Base-by-base conservation (phyloP, 1,284 basidiomycete species). In the Cutaneotrichosporon sp. region DNA sequence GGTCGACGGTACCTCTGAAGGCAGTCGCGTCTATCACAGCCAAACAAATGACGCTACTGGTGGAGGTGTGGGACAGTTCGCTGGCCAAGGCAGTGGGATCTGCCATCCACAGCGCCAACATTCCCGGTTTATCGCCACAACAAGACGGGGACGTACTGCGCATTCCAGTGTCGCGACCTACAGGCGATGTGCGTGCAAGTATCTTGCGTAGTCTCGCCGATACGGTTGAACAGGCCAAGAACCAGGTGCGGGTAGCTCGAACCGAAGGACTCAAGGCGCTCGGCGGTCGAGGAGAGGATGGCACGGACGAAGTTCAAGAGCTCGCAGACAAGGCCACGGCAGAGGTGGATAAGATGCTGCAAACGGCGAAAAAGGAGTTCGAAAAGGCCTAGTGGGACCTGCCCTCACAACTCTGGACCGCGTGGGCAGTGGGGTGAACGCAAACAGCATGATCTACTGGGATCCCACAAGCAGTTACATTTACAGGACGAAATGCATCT, bases 291-390 rank as follows among this genome's bases (percentile, higher is more conserved):
- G 64, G 63, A 17, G 65, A 63, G 36, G 59, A 58, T 8, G 70
- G 67, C 12, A 53, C 67, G 8, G 67, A 73, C 20, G 65, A 71
- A 14, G 61, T 73, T 21, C 72, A 76, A 52, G 60, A 70, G 42
- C 34, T 70, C 17, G 65, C 68, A 18, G 69, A 76, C 54, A 61
- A 66, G 9, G 62, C 57, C 17, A 64, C 63, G 14, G 58, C 52
- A 23, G 65, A 70, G 48, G 47, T 76, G 13, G 72, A 75, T 46
- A 66, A 63, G 47, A 51, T 66, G 30, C 45, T 72, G 44, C 48
- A 52, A 3, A 56, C 59, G 20, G 72, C 70, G 7, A 75, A 73
- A 63, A 74, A 73, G 68, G 73, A 75, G 60, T 65, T 76, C 43
- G 74, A 71, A 37, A 74, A 76, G 63, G 26, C 26, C 7, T 30